These are phyloP conservation scores for Anthostomella pinea DNA, from an alignment of 2,329 filamentous ascomycete species.

Conservation along the genomic window DNA sequence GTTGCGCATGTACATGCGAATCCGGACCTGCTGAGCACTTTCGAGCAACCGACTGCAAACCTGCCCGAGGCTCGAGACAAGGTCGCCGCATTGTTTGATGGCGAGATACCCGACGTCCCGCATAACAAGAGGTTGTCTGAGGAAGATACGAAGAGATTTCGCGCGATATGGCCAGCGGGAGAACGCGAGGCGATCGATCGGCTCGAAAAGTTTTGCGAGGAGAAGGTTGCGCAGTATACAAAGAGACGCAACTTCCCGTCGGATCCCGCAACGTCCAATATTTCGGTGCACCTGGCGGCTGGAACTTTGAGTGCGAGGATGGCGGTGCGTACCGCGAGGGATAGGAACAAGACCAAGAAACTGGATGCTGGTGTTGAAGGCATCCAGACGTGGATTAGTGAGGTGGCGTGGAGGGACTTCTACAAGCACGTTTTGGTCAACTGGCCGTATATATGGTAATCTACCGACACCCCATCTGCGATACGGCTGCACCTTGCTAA, in stretches of 20 bases:
- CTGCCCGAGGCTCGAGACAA: constrained; percentile 40
- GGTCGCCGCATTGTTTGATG: constrained; percentile 47
- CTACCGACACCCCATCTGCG: too few relatives aligned
- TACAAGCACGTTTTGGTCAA: constrained; percentile 82
- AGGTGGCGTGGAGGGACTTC: constrained; percentile 84
- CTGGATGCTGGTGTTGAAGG: constrained; percentile 66
- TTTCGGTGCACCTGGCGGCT: constrained; percentile 69
- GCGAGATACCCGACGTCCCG: constrained; percentile 59
- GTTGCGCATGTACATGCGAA: constrained; percentile 69
- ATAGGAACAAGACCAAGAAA: constrained; percentile 47
- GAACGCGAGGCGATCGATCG: constrained; percentile 67
- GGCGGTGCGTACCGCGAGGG: constrained; percentile 61
- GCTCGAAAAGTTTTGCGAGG: constrained; percentile 64
- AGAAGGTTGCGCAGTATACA: constrained; percentile 61
- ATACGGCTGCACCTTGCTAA: constrained; percentile 9
- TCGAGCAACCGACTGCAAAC: constrained; percentile 57
- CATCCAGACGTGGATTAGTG: constrained; percentile 72
- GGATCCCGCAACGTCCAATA: constrained; percentile 59
- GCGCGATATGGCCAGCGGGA: constrained; percentile 67
- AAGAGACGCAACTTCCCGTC: constrained; percentile 65
- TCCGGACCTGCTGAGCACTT: constrained; percentile 61
- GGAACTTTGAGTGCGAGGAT: constrained; percentile 67
- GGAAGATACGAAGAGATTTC: constrained; percentile 58
- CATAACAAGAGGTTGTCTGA: constrained; percentile 57
- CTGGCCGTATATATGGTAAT: constrained; percentile 77